Conservation (phyloP, 169 alveolate species). For the Plasmodium billcollinsi region DNA sequence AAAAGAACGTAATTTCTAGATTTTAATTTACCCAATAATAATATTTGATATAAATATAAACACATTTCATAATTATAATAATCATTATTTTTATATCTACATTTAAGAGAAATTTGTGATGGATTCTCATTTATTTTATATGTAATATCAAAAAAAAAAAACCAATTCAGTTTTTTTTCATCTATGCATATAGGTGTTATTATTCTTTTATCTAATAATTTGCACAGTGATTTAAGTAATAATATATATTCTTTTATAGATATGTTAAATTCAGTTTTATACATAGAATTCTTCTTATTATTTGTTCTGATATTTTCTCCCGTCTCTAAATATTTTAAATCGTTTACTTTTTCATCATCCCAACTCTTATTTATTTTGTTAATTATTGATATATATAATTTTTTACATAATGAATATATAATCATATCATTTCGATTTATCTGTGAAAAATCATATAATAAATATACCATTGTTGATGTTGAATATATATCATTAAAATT, state of each 20-base stretch:
- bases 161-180: neutral
- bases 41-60: conserved; percentile 8
- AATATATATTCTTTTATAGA: conserved; percentile 18
- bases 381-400: conserved; percentile 30
- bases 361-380: neutral
- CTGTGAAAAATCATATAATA: conserved; percentile 25
- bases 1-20: conserved; percentile 23
- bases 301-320: neutral
- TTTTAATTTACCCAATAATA: conserved; percentile 33
- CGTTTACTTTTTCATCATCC: neutral
- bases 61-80: conserved; percentile 4
- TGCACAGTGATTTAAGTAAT: conserved; percentile 22
- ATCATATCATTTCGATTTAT: conserved; percentile 4
- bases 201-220: conserved; percentile 12
- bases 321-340: neutral
- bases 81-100: conserved; percentile 5
- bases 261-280: neutral
- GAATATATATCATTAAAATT: conserved; percentile 21
- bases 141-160: conserved; percentile 1
- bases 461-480: conserved; percentile 27
- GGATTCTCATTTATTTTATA: neutral
- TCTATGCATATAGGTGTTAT: neutral
- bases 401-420: conserved; percentile 17
- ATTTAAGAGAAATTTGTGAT: neutral
- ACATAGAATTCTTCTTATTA: neutral